Conservation (phyloP, 2,329 filamentous ascomycete genomes). For the Penicillium fuscoglaucum region DNA sequence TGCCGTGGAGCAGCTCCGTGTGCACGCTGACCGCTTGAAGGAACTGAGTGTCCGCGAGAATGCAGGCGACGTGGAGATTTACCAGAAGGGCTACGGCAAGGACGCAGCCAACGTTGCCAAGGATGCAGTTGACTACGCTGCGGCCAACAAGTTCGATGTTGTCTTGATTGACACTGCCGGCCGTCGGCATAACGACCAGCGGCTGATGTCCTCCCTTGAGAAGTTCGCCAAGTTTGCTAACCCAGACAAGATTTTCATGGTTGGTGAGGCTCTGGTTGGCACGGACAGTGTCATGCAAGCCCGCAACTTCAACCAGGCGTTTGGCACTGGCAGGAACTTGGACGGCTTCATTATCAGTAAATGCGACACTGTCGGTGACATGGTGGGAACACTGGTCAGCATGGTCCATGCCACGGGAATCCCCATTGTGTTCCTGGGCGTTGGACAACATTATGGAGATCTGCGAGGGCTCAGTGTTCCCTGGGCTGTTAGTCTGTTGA, state of each 20-base stretch:
- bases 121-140: conserved; percentile 82
- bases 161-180: conserved; percentile 97
- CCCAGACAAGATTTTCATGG: conserved; percentile 98
- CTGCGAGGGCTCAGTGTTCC: conserved; percentile 64
- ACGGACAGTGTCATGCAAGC: conserved; percentile 95
- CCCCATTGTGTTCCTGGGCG: conserved; percentile 87
- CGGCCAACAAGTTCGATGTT: conserved; percentile 77
- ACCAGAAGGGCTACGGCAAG: conserved; percentile 96
- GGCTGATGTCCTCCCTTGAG: conserved; percentile 93
- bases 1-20: conserved; percentile 92
- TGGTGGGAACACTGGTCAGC: conserved; percentile 93
- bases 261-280: conserved; percentile 87
- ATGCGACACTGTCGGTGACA: conserved; percentile 98
- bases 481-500: conserved; percentile 62
- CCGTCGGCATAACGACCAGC: conserved; percentile 89
- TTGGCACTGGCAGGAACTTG: conserved; percentile 74
- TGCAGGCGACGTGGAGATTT: conserved; percentile 78
- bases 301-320: conserved; percentile 91
- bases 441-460: conserved; percentile 68
- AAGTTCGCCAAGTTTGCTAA: conserved; percentile 96
- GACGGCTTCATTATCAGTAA: conserved; percentile 99
- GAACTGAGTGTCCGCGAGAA: conserved; percentile 84
- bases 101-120: conserved; percentile 94
- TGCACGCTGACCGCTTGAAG: conserved; percentile 90
- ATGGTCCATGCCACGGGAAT: conserved; percentile 98